Evolutionary conservation across 768 basidiomycete genomes (phyloP).

Genomic region (Leccinum longicurvipes): DNA sequence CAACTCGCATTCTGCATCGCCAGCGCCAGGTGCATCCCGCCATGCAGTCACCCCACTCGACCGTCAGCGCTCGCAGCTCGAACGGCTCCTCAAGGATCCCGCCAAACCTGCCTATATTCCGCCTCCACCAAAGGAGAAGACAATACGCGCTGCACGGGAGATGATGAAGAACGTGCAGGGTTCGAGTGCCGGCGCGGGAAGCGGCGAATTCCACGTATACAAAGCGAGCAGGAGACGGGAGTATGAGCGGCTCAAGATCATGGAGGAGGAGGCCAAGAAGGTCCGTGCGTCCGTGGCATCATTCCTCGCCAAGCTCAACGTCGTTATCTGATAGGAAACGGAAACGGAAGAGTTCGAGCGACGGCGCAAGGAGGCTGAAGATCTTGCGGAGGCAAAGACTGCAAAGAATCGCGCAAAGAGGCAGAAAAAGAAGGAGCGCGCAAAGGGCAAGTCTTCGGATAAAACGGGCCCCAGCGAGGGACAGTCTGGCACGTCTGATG

Average conservation of each 20-base stretch:
- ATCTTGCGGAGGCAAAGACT: conserved; percentile 79
- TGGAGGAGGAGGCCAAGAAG: conserved; percentile 79
- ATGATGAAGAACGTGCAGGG: conserved; percentile 99
- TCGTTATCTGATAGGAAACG: conserved; percentile 49
- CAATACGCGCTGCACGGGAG: conserved; percentile 76
- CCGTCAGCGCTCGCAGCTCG: conserved; percentile 64
- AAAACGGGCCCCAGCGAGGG: conserved; percentile 27
- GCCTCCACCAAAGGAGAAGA: conserved; percentile 76
- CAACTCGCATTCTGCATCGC: conserved; percentile 30
- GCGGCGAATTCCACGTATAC: conserved; percentile 98
- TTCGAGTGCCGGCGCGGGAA: conserved; percentile 94
- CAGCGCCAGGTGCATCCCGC: conserved; percentile 30
- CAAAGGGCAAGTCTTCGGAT: conserved; percentile 43
- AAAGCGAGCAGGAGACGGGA: conserved; percentile 92
- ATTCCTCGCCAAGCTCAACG: neutral
- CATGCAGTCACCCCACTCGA: conserved; percentile 54
- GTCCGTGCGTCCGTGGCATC: conserved; percentile 39
- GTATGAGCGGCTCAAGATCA: conserved; percentile 88
- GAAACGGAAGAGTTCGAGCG: conserved; percentile 71
- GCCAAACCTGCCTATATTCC: conserved; percentile 78
- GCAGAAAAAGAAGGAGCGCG: conserved; percentile 84
- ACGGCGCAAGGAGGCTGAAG: conserved; percentile 68
- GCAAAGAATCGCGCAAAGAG: conserved; percentile 93
- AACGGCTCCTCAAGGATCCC: conserved; percentile 88
- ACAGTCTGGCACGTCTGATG: conserved; percentile 28